phyloP scores from a whole-genome alignment of 805 yeast species.

The Metschnikowia kofuensis region DNA sequence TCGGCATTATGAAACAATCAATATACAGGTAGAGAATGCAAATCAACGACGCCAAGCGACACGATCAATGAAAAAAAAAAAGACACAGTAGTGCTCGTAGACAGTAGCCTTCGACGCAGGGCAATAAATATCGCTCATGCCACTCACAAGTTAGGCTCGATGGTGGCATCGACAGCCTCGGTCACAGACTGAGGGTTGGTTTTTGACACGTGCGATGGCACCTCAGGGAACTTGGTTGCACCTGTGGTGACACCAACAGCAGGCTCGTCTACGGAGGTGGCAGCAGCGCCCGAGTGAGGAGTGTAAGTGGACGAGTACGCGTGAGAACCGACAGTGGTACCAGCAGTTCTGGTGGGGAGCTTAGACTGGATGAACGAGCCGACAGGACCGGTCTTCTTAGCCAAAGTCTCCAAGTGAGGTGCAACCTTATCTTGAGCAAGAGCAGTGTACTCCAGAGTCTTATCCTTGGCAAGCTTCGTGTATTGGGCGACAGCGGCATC shows the following conservation, averaged over 20 bases:
- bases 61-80: background rate
- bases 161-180: conserved; percentile 8
- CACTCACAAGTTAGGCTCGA: conserved; percentile 10
- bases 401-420: conserved; percentile 58
- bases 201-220: conserved; percentile 25
- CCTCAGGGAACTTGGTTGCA: conserved; percentile 41
- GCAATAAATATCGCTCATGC: background rate
- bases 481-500: conserved; percentile 55
- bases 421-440: conserved; percentile 41
- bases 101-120: background rate
- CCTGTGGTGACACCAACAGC: conserved; percentile 32
- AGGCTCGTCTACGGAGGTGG: conserved; percentile 13
- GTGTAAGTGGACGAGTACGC: conserved; percentile 15
- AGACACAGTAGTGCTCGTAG: background rate
- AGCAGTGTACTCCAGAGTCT: conserved; percentile 43
- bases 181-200: conserved; percentile 4
- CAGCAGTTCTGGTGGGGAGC: conserved; percentile 67
- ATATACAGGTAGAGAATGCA: background rate
- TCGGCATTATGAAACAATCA: conserved; percentile 5
- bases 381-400: conserved; percentile 64
- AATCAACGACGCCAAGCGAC: background rate
- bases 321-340: conserved; percentile 54
- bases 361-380: conserved; percentile 55
- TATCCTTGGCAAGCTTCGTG: conserved; percentile 46
- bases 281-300: conserved; percentile 9